Base-by-base conservation (phyloP, 2,329 filamentous ascomycete genomes). In the Phyllachora maydis region DNA sequence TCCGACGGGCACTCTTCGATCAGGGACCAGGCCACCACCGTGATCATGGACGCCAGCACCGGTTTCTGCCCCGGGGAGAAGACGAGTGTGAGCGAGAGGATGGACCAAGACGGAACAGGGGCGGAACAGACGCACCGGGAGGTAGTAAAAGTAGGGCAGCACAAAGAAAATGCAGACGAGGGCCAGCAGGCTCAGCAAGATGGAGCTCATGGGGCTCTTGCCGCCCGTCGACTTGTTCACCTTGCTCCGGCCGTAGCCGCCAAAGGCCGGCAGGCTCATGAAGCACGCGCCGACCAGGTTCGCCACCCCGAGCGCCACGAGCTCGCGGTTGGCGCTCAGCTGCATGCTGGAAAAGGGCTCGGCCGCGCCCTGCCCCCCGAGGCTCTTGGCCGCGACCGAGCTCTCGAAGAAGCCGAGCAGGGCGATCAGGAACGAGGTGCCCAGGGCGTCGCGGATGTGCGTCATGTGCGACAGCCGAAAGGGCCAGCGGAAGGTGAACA, bases 391-490 rank as follows among this genome's bases (percentile, higher is more conserved):
- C 1, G 88, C 88, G 8, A 98, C 82, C 0, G 82, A 92, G 3
- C 81, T 92, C 47, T 98, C 88, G 38, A 98, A 98, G 49, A 98
- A 98, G n/a, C 88, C 88, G 0, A 98, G 68, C 13, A 98, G 59
- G 1, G 83, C 81, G 32, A 98, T 92, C 25, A 95, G 59, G 39
- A 98, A 92, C 0, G 81, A 76, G 0, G 88, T 95, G 24, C 78
- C 73, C 61, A 95, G 75, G 18, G 81, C 76, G 31, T 81, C 75
- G 12, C 76, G 72, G 25, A 90, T 77, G 41, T 93, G 75, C 13
- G 66, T 61, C 56, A 95, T 70, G 35, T 90, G 67, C 4, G 65
- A 58, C 3, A 65, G 50, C 32, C 71, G 66, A 38, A 93, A 88
- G 0, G 88, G 85, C 61, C 83, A 93, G 30, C 76, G 69, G 35